These are phyloP conservation scores for Kwoniella shivajii DNA, from an alignment of 1,284 basidiomycete species.

Conservation along the genomic window DNA sequence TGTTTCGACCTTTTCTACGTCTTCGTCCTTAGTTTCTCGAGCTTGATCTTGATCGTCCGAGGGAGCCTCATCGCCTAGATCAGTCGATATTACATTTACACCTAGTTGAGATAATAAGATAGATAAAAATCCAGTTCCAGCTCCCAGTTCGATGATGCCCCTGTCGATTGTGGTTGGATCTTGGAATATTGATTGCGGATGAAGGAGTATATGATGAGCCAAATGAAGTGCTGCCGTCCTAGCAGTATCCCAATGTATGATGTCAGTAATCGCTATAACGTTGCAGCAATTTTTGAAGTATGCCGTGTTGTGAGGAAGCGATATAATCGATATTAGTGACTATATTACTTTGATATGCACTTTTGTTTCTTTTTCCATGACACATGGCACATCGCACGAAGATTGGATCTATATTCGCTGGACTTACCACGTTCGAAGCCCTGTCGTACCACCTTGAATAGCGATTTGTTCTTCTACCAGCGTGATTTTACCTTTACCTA, in stretches of 20 bases:
- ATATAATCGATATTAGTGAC: no score
- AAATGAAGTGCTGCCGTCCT: slow-evolving; percentile 44
- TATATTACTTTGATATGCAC: no score
- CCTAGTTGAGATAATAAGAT: slow-evolving; percentile 44
- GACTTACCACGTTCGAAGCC: slow-evolving; percentile 52
- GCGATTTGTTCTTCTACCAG: slow-evolving; percentile 54
- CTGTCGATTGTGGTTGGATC: background rate
- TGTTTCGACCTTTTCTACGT: background rate
- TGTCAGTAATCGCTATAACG: slow-evolving; percentile 19
- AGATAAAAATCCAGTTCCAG: slow-evolving; percentile 53
- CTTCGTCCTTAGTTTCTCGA: background rate
- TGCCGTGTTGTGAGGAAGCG: no score
- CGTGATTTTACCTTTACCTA: slow-evolving; percentile 36
- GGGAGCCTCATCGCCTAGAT: slow-evolving; percentile 32
- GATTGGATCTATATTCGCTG: background rate
- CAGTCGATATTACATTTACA: slow-evolving; percentile 35
- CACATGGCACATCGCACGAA: no score
- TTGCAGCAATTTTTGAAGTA: no score
- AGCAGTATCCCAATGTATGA: background rate
- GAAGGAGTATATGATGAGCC: slow-evolving; percentile 42
- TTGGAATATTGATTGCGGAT: slow-evolving; percentile 16
- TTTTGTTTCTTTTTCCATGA: no score
- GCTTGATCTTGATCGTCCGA: background rate
- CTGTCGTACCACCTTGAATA: slow-evolving; percentile 54
- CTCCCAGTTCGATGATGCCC: slow-evolving; percentile 48